Conservation (phyloP, 2,329 filamentous ascomycete species). For the Byssochlamys sp. region DNA sequence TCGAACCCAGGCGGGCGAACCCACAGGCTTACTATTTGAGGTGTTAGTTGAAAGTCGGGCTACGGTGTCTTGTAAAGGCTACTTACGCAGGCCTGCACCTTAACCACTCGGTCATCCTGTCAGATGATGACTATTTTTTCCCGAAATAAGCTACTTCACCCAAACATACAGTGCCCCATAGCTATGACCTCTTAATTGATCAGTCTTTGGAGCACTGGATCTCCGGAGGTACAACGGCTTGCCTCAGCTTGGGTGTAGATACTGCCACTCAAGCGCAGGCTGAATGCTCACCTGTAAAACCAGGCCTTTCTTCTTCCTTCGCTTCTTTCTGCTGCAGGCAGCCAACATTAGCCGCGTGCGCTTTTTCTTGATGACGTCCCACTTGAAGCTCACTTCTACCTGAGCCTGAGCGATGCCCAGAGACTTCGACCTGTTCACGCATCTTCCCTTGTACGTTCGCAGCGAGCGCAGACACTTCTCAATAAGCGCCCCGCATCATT, state of each 20-base stretch:
- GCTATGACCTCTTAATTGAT: constrained; percentile 14
- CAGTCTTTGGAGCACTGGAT: constrained; percentile 8
- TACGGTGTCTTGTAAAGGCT: no score
- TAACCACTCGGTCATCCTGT: constrained; percentile 5
- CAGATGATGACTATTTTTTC: constrained; percentile 4
- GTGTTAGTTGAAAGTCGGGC: no score
- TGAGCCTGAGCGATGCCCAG: background rate
- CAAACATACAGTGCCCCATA: background rate
- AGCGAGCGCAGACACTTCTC: background rate
- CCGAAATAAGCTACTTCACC: constrained; percentile 4
- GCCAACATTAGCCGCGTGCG: background rate
- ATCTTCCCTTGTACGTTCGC: background rate
- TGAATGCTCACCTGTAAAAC: constrained; percentile 1
- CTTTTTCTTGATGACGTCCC: background rate
- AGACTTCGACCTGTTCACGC: background rate
- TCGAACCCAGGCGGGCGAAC: background rate
- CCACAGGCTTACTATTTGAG: background rate
- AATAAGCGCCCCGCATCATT: background rate
- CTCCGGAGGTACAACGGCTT: constrained; percentile 14
- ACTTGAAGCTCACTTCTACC: background rate
- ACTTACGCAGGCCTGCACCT: background rate
- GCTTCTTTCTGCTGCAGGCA: background rate
- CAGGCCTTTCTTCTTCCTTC: background rate
- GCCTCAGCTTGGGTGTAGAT: constrained; percentile 4
- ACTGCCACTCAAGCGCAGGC: constrained; percentile 2